Percentiles rank a stretch among this genome's conserved stretches.
Evolutionary conservation across 2,329 filamentous ascomycete species (phyloP).

Genomic region (Penicillium sp.): DNA sequence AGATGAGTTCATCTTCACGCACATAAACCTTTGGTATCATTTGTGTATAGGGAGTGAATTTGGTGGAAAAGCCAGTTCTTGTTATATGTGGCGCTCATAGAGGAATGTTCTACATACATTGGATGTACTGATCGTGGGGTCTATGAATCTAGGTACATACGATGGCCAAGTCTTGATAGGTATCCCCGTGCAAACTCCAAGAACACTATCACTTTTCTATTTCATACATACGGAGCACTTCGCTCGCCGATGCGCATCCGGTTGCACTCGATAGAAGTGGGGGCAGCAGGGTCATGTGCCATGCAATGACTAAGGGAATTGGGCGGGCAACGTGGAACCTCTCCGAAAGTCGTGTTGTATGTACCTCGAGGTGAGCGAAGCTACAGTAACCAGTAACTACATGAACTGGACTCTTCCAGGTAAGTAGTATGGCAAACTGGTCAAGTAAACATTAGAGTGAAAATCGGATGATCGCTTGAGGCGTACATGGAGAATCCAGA

Average conservation of each 20-base stretch:
- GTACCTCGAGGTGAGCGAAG: not conserved
- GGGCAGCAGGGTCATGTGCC: not conserved
- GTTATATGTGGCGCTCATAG: not conserved
- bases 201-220: not conserved
- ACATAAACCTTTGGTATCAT: not conserved
- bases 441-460: no score
- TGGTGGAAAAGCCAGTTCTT: not conserved
- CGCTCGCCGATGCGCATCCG: not conserved
- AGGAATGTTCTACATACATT: not conserved
- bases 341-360: not conserved
- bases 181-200: no score
- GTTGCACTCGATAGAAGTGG: not conserved
- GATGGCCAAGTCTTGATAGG: not conserved
- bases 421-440: not conserved
- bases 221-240: not conserved
- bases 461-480: not conserved
- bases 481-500: not conserved
- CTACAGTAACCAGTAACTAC: not conserved
- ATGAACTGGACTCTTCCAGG: not conserved
- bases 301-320: not conserved
- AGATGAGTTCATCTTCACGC: not conserved
- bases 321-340: not conserved
- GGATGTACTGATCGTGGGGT: not conserved
- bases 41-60: not conserved
- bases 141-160: not conserved